Conservation (phyloP, 495 filamentous ascomycete species). For the Neurospora cerealis region DNA sequence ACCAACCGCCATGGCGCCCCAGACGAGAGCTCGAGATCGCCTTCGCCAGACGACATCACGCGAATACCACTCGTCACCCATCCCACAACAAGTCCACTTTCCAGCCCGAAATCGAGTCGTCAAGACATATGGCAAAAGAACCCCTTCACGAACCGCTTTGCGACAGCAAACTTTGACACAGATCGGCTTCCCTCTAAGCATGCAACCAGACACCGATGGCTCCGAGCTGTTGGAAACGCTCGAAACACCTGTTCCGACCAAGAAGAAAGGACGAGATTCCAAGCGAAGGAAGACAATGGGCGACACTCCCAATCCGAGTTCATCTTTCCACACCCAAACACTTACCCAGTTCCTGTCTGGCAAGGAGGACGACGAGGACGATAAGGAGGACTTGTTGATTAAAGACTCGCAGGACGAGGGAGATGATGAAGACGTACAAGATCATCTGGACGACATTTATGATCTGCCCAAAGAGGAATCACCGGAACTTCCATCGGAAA, state of each 20-base stretch:
- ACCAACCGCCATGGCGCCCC: constrained; percentile 20
- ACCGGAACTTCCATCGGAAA: background rate
- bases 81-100: constrained; percentile 31
- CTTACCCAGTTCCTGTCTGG: constrained; percentile 32
- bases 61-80: constrained; percentile 28
- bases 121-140: constrained; percentile 30
- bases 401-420: constrained; percentile 27
- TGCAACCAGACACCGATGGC: constrained; percentile 7
- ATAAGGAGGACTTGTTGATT: constrained; percentile 16
- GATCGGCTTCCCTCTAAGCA: constrained; percentile 24
- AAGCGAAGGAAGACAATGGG: constrained; percentile 35
- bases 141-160: constrained; percentile 17
- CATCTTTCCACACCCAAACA: constrained; percentile 35
- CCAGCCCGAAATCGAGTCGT: constrained; percentile 21
- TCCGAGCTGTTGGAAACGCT: constrained; percentile 7
- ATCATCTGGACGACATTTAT: background rate
- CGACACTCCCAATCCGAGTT: constrained; percentile 17
- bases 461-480: background rate
- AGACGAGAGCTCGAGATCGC: constrained; percentile 17
- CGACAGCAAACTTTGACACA: constrained; percentile 42
- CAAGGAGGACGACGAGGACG: constrained; percentile 8
- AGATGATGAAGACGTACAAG: background rate
- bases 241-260: constrained; percentile 8
- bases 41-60: constrained; percentile 10
- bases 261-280: constrained; percentile 14